Conservation (phyloP, 306 rosid species). For the Vigna radiata region DNA sequence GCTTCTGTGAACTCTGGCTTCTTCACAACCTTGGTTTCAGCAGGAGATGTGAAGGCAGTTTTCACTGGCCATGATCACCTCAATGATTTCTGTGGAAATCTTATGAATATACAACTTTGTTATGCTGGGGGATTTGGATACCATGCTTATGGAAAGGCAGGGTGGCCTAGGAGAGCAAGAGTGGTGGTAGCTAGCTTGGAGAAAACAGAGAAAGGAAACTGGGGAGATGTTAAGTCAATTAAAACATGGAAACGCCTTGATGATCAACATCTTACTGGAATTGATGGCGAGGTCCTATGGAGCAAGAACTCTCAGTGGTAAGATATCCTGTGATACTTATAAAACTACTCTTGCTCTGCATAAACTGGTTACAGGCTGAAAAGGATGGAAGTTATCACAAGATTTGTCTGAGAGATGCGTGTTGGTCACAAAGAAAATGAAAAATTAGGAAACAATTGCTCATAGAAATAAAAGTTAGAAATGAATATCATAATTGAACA, state of each 20-base stretch:
- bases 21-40: slow-evolving; percentile 81
- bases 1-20: slow-evolving; percentile 93
- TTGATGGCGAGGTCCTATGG: slow-evolving; percentile 73
- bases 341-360: slow-evolving; percentile 24
- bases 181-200: slow-evolving; percentile 82
- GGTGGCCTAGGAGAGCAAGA: slow-evolving; percentile 94
- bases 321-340: slow-evolving; percentile 32
- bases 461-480: slow-evolving; percentile 4
- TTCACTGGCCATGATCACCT: slow-evolving; percentile 90
- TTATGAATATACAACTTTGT: slow-evolving; percentile 73
- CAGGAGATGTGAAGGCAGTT: slow-evolving; percentile 92
- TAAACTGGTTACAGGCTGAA: slow-evolving; percentile 30
- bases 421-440: slow-evolving; percentile 11
- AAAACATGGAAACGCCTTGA: slow-evolving; percentile 93
- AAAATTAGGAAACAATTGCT: background rate
- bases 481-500: background rate
- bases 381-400: slow-evolving; percentile 1
- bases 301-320: slow-evolving; percentile 68
- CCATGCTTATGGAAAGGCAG: slow-evolving; percentile 95
- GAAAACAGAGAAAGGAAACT: slow-evolving; percentile 55
- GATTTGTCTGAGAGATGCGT: background rate
- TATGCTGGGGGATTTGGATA: slow-evolving; percentile 94
- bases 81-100: slow-evolving; percentile 89
- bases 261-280: slow-evolving; percentile 66
- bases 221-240: slow-evolving; percentile 86